phyloP scores from a whole-genome alignment of 108 stramenopile genomes.

The Discostella pseudostelligera region DNA sequence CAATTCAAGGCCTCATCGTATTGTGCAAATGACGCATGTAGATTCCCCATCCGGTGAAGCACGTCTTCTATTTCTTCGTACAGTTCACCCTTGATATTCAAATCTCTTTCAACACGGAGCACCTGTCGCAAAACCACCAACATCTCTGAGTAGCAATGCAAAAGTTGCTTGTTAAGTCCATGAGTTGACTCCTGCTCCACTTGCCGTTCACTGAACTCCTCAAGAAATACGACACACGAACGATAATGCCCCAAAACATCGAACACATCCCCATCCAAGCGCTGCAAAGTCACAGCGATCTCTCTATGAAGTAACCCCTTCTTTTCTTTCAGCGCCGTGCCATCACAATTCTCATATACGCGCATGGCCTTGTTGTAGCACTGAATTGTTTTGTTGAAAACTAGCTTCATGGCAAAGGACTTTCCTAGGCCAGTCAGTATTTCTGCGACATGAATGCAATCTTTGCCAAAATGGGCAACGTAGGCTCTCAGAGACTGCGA shows the following conservation, averaged over 20 bases:
- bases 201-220: slow-evolving; percentile 25
- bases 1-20: slow-evolving; percentile 44
- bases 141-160: slow-evolving; percentile 45
- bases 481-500: slow-evolving; percentile 32
- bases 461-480: slow-evolving; percentile 39
- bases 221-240: slow-evolving; percentile 41
- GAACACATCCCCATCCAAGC: slow-evolving; percentile 29
- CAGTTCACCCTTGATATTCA: slow-evolving; percentile 25
- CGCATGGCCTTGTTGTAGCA: slow-evolving; percentile 46
- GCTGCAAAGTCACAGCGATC: slow-evolving; percentile 33
- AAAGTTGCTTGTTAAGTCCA: slow-evolving; percentile 28
- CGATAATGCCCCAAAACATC: slow-evolving; percentile 46
- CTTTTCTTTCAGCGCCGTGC: slow-evolving; percentile 29
- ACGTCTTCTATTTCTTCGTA: slow-evolving; percentile 47
- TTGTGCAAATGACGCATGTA: slow-evolving; percentile 39
- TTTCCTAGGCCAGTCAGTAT: slow-evolving; percentile 39
- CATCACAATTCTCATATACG: slow-evolving; percentile 35
- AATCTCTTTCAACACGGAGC: slow-evolving; percentile 19
- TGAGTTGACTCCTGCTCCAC: slow-evolving; percentile 6
- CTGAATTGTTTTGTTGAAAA: slow-evolving; percentile 30
- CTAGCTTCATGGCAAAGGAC: slow-evolving; percentile 27
- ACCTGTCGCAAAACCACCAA: slow-evolving; percentile 34
- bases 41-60: slow-evolving; percentile 50
- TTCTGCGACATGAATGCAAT: slow-evolving; percentile 41
- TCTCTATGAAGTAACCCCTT: slow-evolving; percentile 43